Base-by-base conservation (phyloP, 768 basidiomycete genomes). In the Trichaptum fuscoviolaceum region DNA sequence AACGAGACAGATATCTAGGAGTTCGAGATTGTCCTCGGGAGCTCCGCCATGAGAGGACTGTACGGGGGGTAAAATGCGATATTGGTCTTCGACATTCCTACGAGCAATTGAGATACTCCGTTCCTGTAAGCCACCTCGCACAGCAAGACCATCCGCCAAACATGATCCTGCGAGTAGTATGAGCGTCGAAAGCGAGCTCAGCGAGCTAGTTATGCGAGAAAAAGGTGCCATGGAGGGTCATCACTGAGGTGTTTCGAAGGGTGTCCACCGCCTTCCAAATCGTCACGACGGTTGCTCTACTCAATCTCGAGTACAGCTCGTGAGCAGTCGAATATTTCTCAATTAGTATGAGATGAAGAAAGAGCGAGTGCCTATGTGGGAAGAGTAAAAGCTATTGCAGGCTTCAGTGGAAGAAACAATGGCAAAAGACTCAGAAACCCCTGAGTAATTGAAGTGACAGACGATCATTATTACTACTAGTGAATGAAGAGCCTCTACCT, bases 1-100 rank as follows among this genome's bases (percentile, higher is more conserved):
- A 12, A 96, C 85, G 20, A 99, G 85, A 27, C 97, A 91, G 65
- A 92, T 84, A 72, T 96, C 91, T 67, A 95, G 76, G 12, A 96
- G 78, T 63, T 89, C 83, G 23, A 87, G 80, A 66, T 90, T 86
- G 58, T 78, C 71, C 20, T 52, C 42, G 5, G 42, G 15, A 52
- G 15, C 20, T 15, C 42, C 42, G 42, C 42, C 42, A 52, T 52
- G 42, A 15, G 42, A 52, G 42, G 42, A 52, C 15, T 52, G 42
- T 20, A 52, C 42, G 42, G 42, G 42, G 10, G 42, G 42, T 52
- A 52, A 52, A 52, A 52, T 52, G 3, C 42, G 42, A 20, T 52
- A 52, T 20, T 52, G 42, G 3, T 52, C 42, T 52, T 52, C 42
- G 20, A 12, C 20, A 52, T 52, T 52, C 42, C 42, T 12, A 6